These are phyloP conservation scores for Vickermania spadyakhi DNA, from an alignment of 208 protist species.

Conservation along the genomic window DNA sequence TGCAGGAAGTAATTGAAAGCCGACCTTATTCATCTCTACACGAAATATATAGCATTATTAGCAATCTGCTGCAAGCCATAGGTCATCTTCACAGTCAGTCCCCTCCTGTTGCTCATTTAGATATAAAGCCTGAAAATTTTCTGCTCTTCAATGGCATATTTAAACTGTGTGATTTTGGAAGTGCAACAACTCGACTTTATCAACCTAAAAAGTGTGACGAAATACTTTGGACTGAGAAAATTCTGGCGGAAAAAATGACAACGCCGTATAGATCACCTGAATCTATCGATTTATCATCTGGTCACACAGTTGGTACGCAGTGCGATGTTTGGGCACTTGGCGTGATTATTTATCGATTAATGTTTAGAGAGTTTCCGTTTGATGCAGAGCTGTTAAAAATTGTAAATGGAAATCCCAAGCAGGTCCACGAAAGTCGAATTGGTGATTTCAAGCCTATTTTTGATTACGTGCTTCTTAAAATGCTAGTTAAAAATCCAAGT, in stretches of 20 bases:
- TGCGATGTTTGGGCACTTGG: constrained; percentile 93
- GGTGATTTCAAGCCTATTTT: constrained; percentile 38
- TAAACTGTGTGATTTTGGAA: constrained; percentile 95
- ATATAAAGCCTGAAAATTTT: constrained; percentile 92
- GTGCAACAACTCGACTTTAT: constrained; percentile 59
- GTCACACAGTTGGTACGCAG: constrained; percentile 78
- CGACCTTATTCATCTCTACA: constrained; percentile 25
- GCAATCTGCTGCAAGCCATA: constrained; percentile 40
- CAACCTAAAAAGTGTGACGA: constrained; percentile 49
- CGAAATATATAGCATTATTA: constrained; percentile 53
- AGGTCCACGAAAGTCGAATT: constrained; percentile 9
- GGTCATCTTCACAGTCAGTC: constrained; percentile 58
- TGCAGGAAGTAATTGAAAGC: constrained; percentile 34
- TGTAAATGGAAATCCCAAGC: constrained; percentile 42
- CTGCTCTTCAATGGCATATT: constrained; percentile 50
- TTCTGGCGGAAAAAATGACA: constrained; percentile 84
- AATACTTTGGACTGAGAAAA: constrained; percentile 45
- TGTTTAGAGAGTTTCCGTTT: constrained; percentile 90
- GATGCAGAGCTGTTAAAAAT: constrained; percentile 61
- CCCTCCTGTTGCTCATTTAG: constrained; percentile 87
- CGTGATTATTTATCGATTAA: constrained; percentile 91
- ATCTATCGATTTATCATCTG: constrained; percentile 89
- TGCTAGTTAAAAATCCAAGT: constrained; percentile 50
- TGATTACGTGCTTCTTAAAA: constrained; percentile 28
- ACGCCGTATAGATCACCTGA: constrained; percentile 91